A percentile compares a stretch with the other conserved stretches of the same genome.
Evolutionary conservation across 768 basidiomycete genomes (phyloP).

Genomic region (Xanthoconium purpureum): DNA sequence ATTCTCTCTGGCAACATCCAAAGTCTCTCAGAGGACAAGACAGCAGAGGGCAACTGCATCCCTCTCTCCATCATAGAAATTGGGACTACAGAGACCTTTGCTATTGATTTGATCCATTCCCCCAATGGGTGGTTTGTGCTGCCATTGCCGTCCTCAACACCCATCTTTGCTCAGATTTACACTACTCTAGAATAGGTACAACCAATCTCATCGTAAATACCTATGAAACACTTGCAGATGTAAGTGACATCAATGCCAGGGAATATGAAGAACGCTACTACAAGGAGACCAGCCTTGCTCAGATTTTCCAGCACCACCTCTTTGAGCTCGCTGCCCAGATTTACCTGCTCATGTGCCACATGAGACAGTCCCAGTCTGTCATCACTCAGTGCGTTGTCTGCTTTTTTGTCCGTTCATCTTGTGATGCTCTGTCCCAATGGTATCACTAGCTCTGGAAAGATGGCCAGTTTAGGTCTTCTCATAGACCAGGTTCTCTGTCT

Average conservation of each 20-base stretch:
- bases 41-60: conserved; percentile 79
- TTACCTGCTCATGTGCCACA: conserved; percentile 79
- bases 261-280: conserved; percentile 83
- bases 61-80: conserved; percentile 81
- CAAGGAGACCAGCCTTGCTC: conserved; percentile 70
- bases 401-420: neutral
- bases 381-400: conserved; percentile 59
- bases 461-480: conserved; percentile 68
- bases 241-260: conserved; percentile 76
- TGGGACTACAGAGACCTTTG: conserved; percentile 91
- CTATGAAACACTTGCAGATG: conserved; percentile 72
- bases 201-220: conserved; percentile 83
- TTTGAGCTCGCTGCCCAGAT: conserved; percentile 85
- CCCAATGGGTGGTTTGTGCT: conserved; percentile 95
- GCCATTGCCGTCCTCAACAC: conserved; percentile 76
- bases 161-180: conserved; percentile 83
- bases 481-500: conserved; percentile 79
- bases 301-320: conserved; percentile 74
- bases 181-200: conserved; percentile 73
- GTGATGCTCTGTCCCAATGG: conserved; percentile 50
- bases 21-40: conserved; percentile 44
- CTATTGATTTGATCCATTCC: conserved; percentile 79
- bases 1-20: conserved; percentile 88
- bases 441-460: conserved; percentile 86
- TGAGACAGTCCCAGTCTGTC: conserved; percentile 73